Percentiles rank a stretch among this genome's conserved stretches.
Conservation (phyloP, 148 eudicot species). For the Fagopyrum homotropicum region DNA sequence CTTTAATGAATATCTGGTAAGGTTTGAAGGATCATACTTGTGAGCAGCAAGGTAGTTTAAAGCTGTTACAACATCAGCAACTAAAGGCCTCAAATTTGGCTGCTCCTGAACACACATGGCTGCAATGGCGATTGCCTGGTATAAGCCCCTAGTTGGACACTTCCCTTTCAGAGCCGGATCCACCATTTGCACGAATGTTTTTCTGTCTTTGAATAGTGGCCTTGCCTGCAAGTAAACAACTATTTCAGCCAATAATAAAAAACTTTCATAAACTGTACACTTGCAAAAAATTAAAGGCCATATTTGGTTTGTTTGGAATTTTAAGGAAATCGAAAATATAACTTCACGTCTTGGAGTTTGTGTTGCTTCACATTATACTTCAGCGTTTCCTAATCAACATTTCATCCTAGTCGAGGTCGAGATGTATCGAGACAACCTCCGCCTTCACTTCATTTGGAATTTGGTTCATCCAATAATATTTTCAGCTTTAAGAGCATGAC, state of each 20-base stretch:
- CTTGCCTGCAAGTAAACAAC: neutral
- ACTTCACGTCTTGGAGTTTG: too few species aligned
- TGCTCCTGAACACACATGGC: slow-evolving; percentile 5
- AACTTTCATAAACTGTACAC: too few species aligned
- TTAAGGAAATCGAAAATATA: too few species aligned
- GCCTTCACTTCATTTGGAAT: too few species aligned
- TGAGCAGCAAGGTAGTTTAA: neutral
- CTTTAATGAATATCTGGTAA: neutral
- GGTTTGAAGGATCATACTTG: slow-evolving; percentile 4
- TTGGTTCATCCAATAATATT: too few species aligned
- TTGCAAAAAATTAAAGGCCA: too few species aligned
- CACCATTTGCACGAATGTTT: neutral
- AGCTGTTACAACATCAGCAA: neutral
- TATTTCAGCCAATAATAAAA: neutral
- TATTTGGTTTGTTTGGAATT: too few species aligned
- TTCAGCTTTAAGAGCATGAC: too few species aligned
- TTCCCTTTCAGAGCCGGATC: neutral
- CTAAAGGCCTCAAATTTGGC: neutral
- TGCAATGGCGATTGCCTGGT: neutral
- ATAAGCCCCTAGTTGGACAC: neutral
- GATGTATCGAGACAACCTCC: too few species aligned
- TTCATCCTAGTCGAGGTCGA: too few species aligned
- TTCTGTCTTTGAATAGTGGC: neutral
- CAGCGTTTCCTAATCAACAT: too few species aligned
- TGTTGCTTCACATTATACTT: too few species aligned